Base-by-base conservation (phyloP, 176 grass and related monocot genomes). In the Juncus inflexus region DNA sequence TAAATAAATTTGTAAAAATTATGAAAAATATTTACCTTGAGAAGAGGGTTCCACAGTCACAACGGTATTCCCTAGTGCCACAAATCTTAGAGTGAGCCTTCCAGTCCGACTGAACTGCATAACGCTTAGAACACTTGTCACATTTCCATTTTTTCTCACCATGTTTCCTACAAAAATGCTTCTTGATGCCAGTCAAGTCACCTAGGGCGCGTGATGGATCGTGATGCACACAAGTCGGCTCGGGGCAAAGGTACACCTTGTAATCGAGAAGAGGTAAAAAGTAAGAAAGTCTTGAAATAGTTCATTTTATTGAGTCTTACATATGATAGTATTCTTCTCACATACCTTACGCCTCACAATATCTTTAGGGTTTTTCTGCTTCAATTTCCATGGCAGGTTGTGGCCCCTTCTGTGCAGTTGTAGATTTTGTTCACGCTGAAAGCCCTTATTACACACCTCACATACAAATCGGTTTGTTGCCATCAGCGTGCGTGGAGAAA, bases 101-200 rank as follows among this genome's bases (percentile, higher is more conserved):
- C 83, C 83, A 89, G 83, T 99, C 95, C 0, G 95, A 99, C 72
- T 94, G 95, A 2, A 99, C 95, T 42, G 95, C 95, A 73, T 99
- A 99, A 73, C 86, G 80, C 86, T 99, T 99, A 56, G 89, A 77
- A 85, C 95, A 99, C 80, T 99, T 99, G 36, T 94, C 95, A 16
- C 95, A 99, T 83, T 99, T 99, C 95, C 95, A 99, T 75, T 86
- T 99, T 85, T 99, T 99, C 89, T 99, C 95, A 40, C 95, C 95
- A 59, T 99, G 95, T 80, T 99, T 99, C 70, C 95, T 89, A 81
- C 83, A 99, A 67, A 99, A 99, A 72, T 99, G 95, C 89, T 99
- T 99, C 77, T 99, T 99, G 83, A 99, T 94, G 12, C 95, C 95
- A 6, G 95, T 99, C 28, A 99, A 85, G 76, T 99, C 95, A 50